Base-by-base conservation (phyloP, 768 basidiomycete genomes). In the Megacollybia marginata region DNA sequence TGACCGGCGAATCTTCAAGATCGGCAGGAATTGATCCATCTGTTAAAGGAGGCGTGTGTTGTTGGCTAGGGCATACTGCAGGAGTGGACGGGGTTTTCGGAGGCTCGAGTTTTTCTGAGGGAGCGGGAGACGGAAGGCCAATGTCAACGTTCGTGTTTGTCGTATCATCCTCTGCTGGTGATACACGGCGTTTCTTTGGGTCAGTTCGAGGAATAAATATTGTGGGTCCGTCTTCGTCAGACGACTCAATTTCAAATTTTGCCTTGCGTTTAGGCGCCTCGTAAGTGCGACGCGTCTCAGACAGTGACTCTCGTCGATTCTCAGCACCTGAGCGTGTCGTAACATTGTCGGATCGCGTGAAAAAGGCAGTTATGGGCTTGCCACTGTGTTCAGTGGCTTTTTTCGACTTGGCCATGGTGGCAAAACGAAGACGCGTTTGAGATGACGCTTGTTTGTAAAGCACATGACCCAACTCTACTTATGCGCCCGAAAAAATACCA, bases 301-400 rank as follows among this genome's bases (percentile, higher is more conserved):
- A 40, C 4, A 5, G 19, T 40, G 12, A 45, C 33, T 42, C 45
- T 57, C 48, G 51, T 49, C 46, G 42, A 53, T 54, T 44, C 5
- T 13, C 13, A 9, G n/a, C 9, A 23, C 6, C 44, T 16, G 16
- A 28, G 23, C n/a, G 13, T 23, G 13, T 13, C 5, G 59, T 60
- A 52, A 59, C 55, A 16, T 59, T 51, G 13, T 53, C 43, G 34
- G 16, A 47, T 38, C 66, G 69, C 34, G 61, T 28, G 49, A 80
- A 80, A 55, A 75, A 81, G 35, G 75, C 69, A 7, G 75, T 76
- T 20, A 81, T 69, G 2, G 64, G 59, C 48, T 55, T 64, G 28
- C 58, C 59, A 42, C 57, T 48, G 43, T 59, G 59, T 5, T 49
- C 48, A 31, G 61, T 11, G 11, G 53, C 43, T 31, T 62, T 66